Evolutionary conservation across 1,139 yeast species (phyloP), one percentile per base, ranked within the genome.

Genomic region (Petasospora fabianii): DNA sequence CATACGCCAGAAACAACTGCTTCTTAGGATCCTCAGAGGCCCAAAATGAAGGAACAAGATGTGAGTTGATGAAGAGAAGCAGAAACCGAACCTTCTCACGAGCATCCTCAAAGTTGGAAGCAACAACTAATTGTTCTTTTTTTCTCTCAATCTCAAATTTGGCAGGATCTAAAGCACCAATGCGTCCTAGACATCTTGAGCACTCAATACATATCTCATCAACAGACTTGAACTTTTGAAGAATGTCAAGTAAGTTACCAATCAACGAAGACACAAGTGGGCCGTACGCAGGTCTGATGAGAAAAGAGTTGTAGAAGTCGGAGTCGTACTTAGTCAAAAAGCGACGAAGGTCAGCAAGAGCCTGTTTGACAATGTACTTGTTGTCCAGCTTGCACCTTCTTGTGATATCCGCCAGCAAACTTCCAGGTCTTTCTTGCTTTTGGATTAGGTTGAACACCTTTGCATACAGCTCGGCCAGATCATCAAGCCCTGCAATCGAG

Each of bases 11-110:
- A 55, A 83, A 85, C 46, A 85, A 69, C 58, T 94, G 98, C 37
- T 80, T 78, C 19, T 78, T 76, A 0, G 98, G 96, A 55, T 88
- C 88, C 34, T 83, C 84, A 1, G 97, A 83, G 1, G 96, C 88
- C 77, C 95, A 82, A 58, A 88, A 90, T 2, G 87, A 77, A 31
- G 84, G 85, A 9, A 90, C 82, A 14, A 94, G 68, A 47, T 78
- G 71, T 37, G 74, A 73, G 48, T 85, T 84, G 34, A 90, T 66
- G 42, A 90, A 77, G 49, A 74, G 71, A 6, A 77, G 66, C 14
- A 88, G 69, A 54, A 92, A 87, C 5, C 68, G 69, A 5, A 78
- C 67, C 27, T 78, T 76, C 51, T 88, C 96, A 4, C 59, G 58
- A n/a, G 67, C 69, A 38, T 80, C 82, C 36, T 68, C 73, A 52